Evolutionary conservation across 768 basidiomycete species (phyloP).

Genomic region (Mycena haematopus): DNA sequence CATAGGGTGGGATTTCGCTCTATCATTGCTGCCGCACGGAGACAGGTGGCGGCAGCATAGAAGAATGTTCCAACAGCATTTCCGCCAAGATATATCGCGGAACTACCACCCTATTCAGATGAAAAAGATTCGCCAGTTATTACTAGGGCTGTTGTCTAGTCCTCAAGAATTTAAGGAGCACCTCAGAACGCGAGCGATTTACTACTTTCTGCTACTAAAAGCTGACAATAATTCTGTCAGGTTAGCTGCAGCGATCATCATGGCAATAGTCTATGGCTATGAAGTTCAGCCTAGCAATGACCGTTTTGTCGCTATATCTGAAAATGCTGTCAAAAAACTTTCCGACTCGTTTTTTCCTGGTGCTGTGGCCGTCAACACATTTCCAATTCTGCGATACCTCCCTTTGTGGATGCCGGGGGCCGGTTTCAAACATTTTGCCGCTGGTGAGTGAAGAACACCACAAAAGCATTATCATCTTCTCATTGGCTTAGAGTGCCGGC

Average conservation of each 20-base stretch:
- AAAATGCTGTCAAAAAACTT: slow-evolving; percentile 25
- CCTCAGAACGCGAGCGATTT: slow-evolving; percentile 20
- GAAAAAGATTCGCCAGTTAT: slow-evolving; percentile 32
- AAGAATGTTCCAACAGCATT: slow-evolving; percentile 37
- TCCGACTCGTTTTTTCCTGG: slow-evolving; percentile 31
- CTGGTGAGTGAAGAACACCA: background rate
- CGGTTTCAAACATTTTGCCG: slow-evolving; percentile 32
- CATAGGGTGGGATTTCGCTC: slow-evolving; percentile 29
- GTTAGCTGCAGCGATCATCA: slow-evolving; percentile 38
- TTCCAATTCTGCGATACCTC: slow-evolving; percentile 40
- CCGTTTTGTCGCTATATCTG: slow-evolving; percentile 33
- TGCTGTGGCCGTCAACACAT: slow-evolving; percentile 34
- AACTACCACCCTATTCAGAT: slow-evolving; percentile 34
- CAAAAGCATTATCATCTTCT: background rate
- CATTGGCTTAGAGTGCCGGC: slow-evolving; percentile 9
- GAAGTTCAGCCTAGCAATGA: slow-evolving; percentile 36
- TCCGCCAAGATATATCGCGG: slow-evolving; percentile 30
- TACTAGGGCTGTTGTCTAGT: slow-evolving; percentile 28
- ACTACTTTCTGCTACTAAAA: background rate
- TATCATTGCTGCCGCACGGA: slow-evolving; percentile 38
- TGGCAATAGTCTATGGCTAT: slow-evolving; percentile 42
- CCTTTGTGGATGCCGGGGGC: slow-evolving; percentile 40
- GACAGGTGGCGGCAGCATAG: slow-evolving; percentile 39
- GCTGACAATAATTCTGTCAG: slow-evolving; percentile 32
- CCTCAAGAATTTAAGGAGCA: slow-evolving; percentile 25